A percentile compares a stretch with the other conserved stretches of the same genome.
Evolutionary conservation across 1,284 basidiomycete genomes (phyloP).

Genomic region (Lignosus rhinocerotis): DNA sequence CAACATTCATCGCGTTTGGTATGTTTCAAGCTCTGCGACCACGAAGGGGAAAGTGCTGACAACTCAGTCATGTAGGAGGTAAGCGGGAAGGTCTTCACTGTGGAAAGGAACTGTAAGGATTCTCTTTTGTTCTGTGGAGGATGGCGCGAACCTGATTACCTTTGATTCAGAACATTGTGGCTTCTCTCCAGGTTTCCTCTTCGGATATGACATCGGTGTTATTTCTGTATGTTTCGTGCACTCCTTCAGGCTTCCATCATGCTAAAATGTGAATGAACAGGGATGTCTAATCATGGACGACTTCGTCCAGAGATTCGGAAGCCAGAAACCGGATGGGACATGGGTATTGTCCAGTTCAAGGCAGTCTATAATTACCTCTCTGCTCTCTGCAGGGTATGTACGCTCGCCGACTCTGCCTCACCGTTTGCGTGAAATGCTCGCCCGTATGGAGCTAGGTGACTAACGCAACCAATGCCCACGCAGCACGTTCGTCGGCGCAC

Average conservation of each 20-base stretch:
- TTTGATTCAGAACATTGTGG: slow-evolving; percentile 4
- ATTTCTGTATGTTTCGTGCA: slow-evolving; percentile 44
- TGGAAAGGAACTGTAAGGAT: slow-evolving; percentile 1
- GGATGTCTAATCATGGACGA: slow-evolving; percentile 83
- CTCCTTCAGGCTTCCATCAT: neutral
- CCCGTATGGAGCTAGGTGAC: neutral
- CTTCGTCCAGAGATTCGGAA: slow-evolving; percentile 70
- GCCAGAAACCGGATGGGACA: slow-evolving; percentile 49
- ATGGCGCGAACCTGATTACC: neutral
- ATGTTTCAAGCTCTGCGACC: slow-evolving; percentile 13
- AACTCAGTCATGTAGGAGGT: slow-evolving; percentile 28
- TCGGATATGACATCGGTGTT: slow-evolving; percentile 74
- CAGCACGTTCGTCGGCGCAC: slow-evolving; percentile 70
- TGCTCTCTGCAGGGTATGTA: slow-evolving; percentile 72
- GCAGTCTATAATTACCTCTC: slow-evolving; percentile 77
- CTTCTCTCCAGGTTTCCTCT: slow-evolving; percentile 49
- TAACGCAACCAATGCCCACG: neutral
- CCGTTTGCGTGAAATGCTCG: neutral
- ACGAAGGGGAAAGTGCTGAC: neutral
- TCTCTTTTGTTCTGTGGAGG: neutral
- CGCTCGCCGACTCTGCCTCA: neutral
- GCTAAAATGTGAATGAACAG: slow-evolving; percentile 33
- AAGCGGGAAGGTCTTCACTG: neutral
- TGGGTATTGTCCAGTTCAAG: slow-evolving; percentile 58
- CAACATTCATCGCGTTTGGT: slow-evolving; percentile 60